phyloP scores from a whole-genome alignment of 1,139 yeast species.

The Lodderomyces pseudojiufengensis region DNA sequence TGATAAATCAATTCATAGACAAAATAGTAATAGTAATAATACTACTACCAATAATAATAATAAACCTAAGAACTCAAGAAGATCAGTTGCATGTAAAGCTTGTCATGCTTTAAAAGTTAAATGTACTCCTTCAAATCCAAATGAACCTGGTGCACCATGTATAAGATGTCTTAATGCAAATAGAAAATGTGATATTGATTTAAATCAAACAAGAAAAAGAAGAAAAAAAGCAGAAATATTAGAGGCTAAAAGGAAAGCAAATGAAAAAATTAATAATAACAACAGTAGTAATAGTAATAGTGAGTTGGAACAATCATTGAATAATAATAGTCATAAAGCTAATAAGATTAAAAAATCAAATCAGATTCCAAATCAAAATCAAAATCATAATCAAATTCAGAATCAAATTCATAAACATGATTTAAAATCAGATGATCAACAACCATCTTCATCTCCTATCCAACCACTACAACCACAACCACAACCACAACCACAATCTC shows the following conservation, averaged over 20 bases:
- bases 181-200: slow-evolving; percentile 64
- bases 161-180: slow-evolving; percentile 65
- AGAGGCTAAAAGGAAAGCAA: slow-evolving; percentile 16
- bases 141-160: slow-evolving; percentile 64
- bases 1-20: no score
- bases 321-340: no score
- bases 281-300: no score
- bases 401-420: neutral
- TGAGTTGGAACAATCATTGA: no score
- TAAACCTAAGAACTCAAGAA: slow-evolving; percentile 20
- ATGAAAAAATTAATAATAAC: slow-evolving; percentile 4
- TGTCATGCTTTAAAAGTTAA: slow-evolving; percentile 81
- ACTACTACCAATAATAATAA: neutral
- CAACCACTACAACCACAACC: neutral
- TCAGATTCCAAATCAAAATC: neutral
- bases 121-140: slow-evolving; percentile 68
- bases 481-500: neutral
- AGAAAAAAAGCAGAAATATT: slow-evolving; percentile 33
- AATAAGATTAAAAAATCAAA: no score
- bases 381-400: no score
- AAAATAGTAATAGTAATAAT: no score
- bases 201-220: slow-evolving; percentile 57
- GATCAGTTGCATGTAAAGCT: slow-evolving; percentile 65
- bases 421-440: neutral
- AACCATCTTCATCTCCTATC: neutral